Evolutionary conservation across 371 early-diverging fungal genomes (phyloP).

Genomic region (Phascolomyces articulosus): DNA sequence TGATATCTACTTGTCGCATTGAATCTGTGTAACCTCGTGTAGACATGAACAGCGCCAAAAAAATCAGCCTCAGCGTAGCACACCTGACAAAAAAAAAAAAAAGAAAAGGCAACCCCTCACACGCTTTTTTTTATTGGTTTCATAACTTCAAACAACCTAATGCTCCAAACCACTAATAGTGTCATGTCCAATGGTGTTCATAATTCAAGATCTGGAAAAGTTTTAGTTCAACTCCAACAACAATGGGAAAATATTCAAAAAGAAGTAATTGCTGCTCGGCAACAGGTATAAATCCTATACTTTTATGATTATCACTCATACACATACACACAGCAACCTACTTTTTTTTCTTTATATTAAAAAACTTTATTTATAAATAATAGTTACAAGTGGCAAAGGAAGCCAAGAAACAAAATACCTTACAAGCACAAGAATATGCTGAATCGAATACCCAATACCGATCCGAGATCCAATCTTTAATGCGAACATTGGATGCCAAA

Average conservation of each 20-base stretch:
- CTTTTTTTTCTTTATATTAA: too few relatives aligned
- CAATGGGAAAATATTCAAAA: constrained; percentile 16
- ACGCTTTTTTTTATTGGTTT: background rate
- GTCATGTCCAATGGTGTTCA: constrained; percentile 11
- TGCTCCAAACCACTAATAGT: constrained; percentile 10
- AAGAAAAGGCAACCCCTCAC: constrained; percentile 6
- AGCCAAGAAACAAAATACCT: constrained; percentile 27
- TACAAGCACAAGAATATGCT: constrained; percentile 34
- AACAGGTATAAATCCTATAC: constrained; percentile 13
- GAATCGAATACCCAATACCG: constrained; percentile 40
- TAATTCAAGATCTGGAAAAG: constrained; percentile 24
- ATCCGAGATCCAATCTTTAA: constrained; percentile 40
- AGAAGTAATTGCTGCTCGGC: constrained; percentile 17
- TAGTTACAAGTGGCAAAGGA: constrained; percentile 33
- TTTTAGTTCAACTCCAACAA: constrained; percentile 24
- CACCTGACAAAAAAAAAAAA: background rate
- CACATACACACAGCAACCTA: too few relatives aligned
- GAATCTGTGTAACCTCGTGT: too few relatives aligned
- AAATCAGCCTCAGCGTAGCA: too few relatives aligned
- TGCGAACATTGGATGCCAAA: constrained; percentile 43
- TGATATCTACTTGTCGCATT: too few relatives aligned
- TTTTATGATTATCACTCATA: too few relatives aligned
- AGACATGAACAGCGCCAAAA: too few relatives aligned
- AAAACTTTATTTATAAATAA: background rate
- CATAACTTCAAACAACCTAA: too few relatives aligned